Conservation (phyloP, 805 yeast species). For the Candida broadrunensis region DNA sequence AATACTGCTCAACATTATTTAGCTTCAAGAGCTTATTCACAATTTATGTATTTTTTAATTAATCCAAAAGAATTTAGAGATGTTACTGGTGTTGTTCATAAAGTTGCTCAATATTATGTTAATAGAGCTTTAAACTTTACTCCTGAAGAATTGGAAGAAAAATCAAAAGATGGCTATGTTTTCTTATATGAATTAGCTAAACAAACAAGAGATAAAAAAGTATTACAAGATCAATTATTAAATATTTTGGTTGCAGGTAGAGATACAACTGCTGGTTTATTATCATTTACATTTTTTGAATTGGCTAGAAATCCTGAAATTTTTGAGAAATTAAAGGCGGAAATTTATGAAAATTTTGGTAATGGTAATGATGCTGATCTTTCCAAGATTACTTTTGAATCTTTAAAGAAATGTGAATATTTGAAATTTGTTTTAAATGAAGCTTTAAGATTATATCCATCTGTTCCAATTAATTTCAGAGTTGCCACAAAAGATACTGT, state of each 20-base stretch:
- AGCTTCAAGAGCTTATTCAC: slow-evolving; percentile 32
- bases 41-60: slow-evolving; percentile 22
- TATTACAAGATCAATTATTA: slow-evolving; percentile 38
- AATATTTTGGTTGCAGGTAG: slow-evolving; percentile 41
- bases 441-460: slow-evolving; percentile 32
- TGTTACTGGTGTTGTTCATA: slow-evolving; percentile 28
- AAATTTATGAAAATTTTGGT: slow-evolving; percentile 24
- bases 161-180: slow-evolving; percentile 28
- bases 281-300: slow-evolving; percentile 28
- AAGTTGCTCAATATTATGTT: slow-evolving; percentile 29
- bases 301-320: slow-evolving; percentile 29
- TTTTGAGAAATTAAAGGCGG: slow-evolving; percentile 24
- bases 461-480: slow-evolving; percentile 32
- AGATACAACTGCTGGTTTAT: slow-evolving; percentile 36
- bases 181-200: slow-evolving; percentile 41
- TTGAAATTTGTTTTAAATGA: slow-evolving; percentile 30
- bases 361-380: slow-evolving; percentile 18
- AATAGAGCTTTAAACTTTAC: slow-evolving; percentile 25
- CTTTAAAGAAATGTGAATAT: slow-evolving; percentile 31
- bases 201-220: slow-evolving; percentile 33
- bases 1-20: slow-evolving; percentile 30
- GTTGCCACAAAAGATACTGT: slow-evolving; percentile 29
- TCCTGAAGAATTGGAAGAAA: slow-evolving; percentile 24
- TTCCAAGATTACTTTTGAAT: slow-evolving; percentile 28
- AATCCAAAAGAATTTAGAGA: slow-evolving; percentile 25